Base-by-base conservation (phyloP, 2,329 filamentous ascomycete genomes). In the Nemania diffusa region DNA sequence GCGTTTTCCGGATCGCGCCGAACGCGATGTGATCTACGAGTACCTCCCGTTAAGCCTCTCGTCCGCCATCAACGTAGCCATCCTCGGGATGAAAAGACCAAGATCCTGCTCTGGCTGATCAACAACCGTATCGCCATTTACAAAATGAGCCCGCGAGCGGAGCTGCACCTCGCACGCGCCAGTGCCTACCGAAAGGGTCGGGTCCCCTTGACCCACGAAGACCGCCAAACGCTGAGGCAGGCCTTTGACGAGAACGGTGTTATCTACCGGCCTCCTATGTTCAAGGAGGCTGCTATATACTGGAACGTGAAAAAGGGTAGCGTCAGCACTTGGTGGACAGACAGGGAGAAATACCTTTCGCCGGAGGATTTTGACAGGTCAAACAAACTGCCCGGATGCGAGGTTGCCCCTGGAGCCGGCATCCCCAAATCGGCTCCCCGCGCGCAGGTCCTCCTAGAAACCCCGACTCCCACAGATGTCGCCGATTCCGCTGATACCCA, bases 1-100 rank as follows among this genome's bases (percentile, higher is more conserved):
- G 37, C 56, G 13, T 68, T 67, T 52, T 46, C 60, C 34, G 40
- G 53, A 13, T 66, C 58, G 13, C 58, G 62, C 52, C 68, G 61
- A 51, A 73, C 62, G 53, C 50, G 53, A 70, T 67, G 53, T 56
- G 56, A 69, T 37, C 56, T 69, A 64, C 56, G 63, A 50, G 66
- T 67, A 26, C 57, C 67, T 44, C 63, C 67, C 2, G 52, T 40
- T n/a, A 32, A 65, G 29, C 56, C 48, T 24, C 51, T 69, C 46
- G 9, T 57, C 26, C 55, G 34, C 8, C 42, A 37, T 7, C 27
- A 44, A 22, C 48, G 11, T 26, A 24, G 27, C 2, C 58, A 63
- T 32, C 0, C 46, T n/a, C 48, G 13, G 44, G 27, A 32, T 40
- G 15, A 2, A 17, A 55, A 53, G 48, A 13, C 9, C 27, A 27